Base-by-base conservation (phyloP, 495 filamentous ascomycete species). In the Saxophila tyrrhenica region DNA sequence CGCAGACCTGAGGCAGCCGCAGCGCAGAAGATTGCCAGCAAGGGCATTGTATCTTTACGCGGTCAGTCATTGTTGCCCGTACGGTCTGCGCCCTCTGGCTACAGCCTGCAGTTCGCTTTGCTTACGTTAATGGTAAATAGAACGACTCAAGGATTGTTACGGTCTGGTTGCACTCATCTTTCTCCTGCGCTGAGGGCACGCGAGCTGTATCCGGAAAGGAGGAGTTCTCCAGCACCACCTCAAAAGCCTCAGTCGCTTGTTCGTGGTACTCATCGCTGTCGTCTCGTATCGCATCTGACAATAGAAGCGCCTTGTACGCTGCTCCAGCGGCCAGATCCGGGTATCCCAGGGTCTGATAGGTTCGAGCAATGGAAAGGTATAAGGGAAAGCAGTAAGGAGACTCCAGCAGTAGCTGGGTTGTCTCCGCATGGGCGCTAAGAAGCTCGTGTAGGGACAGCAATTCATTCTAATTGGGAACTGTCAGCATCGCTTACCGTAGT, bases 311-410 rank as follows among this genome's bases (percentile, higher is more conserved):
- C 41, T 86, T 82, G 66, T 98, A 97, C 1, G 88, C 86, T 68
- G 95, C 92, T 39, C 87, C 88, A 23, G 85, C 84, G 2, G 87
- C 87, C 16, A 98, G 76, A 67, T 98, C 92, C 1, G 87, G 87
- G 67, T 92, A 96, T 32, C 81, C 86, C 25, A 96, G 77, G 51
- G 81, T 67, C 39, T 82, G 73, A 67, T 95, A 81, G 25, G 82
- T 72, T 25, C 76, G 67, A 24, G 87, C 85, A 23, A 90, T 79
- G 55, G 81, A 72, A 41, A 94, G 72, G 63, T 91, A 88, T 17
- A 81, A 73, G 50, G 84, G 74, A n/a, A 88, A 72, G 61, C 89
- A 85, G 67, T 95, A 92, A 2, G 89, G 87, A 25, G 76, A 64
- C 2, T 69, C 58, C 25, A 46, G 25, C 43, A 51, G 29, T 21